Conservation (phyloP, 768 basidiomycete genomes). For the Termitomyces sp. region DNA sequence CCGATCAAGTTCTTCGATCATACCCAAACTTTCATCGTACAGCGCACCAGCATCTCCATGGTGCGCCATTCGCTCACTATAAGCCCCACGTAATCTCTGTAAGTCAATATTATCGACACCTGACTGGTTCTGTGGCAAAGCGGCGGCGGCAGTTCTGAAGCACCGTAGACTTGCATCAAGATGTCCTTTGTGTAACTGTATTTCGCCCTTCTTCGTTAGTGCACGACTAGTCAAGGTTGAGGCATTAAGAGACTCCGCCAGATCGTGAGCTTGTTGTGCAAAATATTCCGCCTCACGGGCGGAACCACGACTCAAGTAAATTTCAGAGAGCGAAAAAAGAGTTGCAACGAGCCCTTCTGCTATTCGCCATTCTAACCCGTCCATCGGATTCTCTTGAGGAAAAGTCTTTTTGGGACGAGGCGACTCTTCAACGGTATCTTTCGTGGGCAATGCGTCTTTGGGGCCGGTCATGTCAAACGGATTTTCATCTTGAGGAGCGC, state of each 20-base stretch:
- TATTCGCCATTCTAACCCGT: conserved; percentile 70
- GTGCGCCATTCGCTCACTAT: conserved; percentile 34
- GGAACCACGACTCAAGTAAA: conserved; percentile 72
- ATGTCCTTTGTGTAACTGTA: conserved; percentile 59
- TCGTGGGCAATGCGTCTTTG: conserved; percentile 33
- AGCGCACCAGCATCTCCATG: conserved; percentile 42
- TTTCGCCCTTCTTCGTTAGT: conserved; percentile 59
- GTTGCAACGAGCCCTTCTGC: conserved; percentile 65
- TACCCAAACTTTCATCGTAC: conserved; percentile 49
- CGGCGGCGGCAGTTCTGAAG: conserved; percentile 41
- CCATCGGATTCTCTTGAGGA: conserved; percentile 31
- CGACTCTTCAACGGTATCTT: conserved; percentile 9
- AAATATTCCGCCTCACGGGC: conserved; percentile 84
- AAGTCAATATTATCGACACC: conserved; percentile 57
- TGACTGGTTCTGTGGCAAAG: conserved; percentile 37
- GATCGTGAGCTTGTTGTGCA: conserved; percentile 64
- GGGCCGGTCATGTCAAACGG: conserved; percentile 51
- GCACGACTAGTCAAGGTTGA: conserved; percentile 63
- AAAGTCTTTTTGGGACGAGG: conserved; percentile 20
- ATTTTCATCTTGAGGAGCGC: conserved; percentile 35
- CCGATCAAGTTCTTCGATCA: conserved; percentile 58
- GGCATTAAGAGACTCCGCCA: conserved; percentile 65
- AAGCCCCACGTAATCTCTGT: conserved; percentile 49
- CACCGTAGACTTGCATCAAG: conserved; percentile 50
- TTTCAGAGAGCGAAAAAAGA: conserved; percentile 56